Evolutionary conservation across 306 rosid species (phyloP), one percentile per base, ranked within the genome.

Genomic region (Trifolium repens): DNA sequence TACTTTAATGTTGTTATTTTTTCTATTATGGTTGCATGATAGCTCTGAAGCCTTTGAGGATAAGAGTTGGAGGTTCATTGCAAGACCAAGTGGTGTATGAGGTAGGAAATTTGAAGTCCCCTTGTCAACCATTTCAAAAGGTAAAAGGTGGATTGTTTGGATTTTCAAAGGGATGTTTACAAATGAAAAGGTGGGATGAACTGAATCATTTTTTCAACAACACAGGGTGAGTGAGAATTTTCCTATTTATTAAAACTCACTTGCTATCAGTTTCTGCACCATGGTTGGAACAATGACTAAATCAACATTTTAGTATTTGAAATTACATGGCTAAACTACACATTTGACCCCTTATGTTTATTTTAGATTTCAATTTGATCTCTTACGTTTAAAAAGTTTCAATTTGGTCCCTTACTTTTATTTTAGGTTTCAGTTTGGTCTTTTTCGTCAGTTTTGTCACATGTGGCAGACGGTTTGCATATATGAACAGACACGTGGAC

Each of bases 1-100:
- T 60, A 61, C 54, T 43, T 35, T 16, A 67, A 74, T 78, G 49
- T 37, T 71, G 78, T 61, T 68, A 69, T 61, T 70, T 47, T 81
- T 89, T 73, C 26, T 8, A 71, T 46, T 62, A 55, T 80, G 83
- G 63, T 83, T 81, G 50, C 75, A 74, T 82, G 88, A 67, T 87
- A 94, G 99, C 96, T 74, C 80, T 94, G 83, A 77, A 86, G 84
- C 97, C 84, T 69, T 84, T 94, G 88, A 92, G 97, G 88, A 86
- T 94, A 85, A 87, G 99, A 87, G 62, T 92, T 49, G 99, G 99
- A 77, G 99, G 99, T 54, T 90, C 99, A 61, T 83, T 94, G 87
- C 96, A 94, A 92, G 97, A 94, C 74, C 96, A 75, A 80, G 93
- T 94, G 63, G 40, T 90, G 86, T 94, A 94, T 68, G 89, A 88